Evolutionary conservation across 2,329 filamentous ascomycete genomes (phyloP), one percentile per base, ranked within the genome.

Genomic region (Colletotrichum acutatum): DNA sequence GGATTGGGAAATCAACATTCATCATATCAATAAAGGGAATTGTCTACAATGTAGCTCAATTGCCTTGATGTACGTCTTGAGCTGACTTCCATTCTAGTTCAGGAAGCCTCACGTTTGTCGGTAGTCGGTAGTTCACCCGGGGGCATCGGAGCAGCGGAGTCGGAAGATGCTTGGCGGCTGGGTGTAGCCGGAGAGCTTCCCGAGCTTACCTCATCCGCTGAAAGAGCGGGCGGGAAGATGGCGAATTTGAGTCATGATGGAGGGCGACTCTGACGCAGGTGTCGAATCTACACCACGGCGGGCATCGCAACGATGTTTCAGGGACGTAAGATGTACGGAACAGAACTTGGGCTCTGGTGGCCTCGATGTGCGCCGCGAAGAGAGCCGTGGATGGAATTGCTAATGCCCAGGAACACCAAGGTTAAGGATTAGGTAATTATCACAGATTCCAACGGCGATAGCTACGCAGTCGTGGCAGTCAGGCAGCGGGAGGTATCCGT

Each of bases 221-320:
- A 6, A 8, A 60, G 6, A 14, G 11, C 24, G 1, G n/a, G 26
- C 4, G 32, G 3, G n/a, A 0, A 7, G 34, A 65, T 61, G 66
- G 49, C 46, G 56, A 53, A 14, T 66, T 70, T 52, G 66, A 73
- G 71, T 73, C 71, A 73, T 73, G 66, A 66, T 61, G 71, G 67
- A 73, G 66, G 66, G 71, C 46, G 24, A 52, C 2, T 5, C 54
- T 73, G 71, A 73, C 56, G 71, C 71, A 66, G 56, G 37, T 12
- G 67, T 24, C 60, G 67, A 57, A 34, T 3, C 32, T 30, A 52
- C 24, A 24, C 5, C 53, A 14, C 46, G 61, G 22, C 56, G 57
- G 37, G 1, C 19, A 57, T 9, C 1, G 30, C 6, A 53, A 42
- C 1, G 34, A n/a, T 34, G 66, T 73, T 71, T 73, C 71, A 73